phyloP scores from a whole-genome alignment of 306 rosid species.

The Elaeagnus macrophylla region DNA sequence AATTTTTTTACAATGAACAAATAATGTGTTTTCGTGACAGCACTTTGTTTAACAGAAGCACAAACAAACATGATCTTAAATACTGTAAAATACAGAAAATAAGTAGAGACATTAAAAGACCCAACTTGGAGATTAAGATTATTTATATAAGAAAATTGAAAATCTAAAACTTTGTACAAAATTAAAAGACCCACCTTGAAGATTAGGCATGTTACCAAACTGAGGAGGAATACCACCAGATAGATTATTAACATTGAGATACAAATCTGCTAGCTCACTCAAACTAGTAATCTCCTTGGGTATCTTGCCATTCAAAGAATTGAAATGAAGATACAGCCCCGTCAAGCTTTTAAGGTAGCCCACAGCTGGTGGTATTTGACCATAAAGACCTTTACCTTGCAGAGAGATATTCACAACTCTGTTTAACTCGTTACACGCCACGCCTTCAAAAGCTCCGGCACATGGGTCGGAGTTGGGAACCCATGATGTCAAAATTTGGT shows the following conservation, averaged over 20 bases:
- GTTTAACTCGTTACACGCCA: conserved; percentile 41
- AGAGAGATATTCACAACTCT: conserved; percentile 38
- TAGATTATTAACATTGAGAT: conserved; percentile 40
- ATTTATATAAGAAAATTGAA: background rate
- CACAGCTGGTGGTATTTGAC: conserved; percentile 33
- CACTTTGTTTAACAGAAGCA: no score
- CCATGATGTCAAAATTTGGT: conserved; percentile 38
- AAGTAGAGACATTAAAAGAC: no score
- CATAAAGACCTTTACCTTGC: conserved; percentile 45
- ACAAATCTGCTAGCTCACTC: conserved; percentile 35
- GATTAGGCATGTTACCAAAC: conserved; percentile 35
- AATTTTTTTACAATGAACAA: no score
- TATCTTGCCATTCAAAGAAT: conserved; percentile 35
- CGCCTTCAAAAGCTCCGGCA: conserved; percentile 37
- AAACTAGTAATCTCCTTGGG: conserved; percentile 33
- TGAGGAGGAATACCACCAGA: conserved; percentile 36
- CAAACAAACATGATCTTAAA: no score
- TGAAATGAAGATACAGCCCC: conserved; percentile 44
- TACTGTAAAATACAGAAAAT: no score
- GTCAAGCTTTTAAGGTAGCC: conserved; percentile 38
- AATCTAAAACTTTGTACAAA: background rate
- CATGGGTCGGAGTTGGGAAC: conserved; percentile 28
- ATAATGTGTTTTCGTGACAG: no score
- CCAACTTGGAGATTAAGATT: no score
- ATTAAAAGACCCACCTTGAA: conserved; percentile 29